phyloP scores from a whole-genome alignment of 352 stramenopile species.

The Globisporangium parvum region DNA sequence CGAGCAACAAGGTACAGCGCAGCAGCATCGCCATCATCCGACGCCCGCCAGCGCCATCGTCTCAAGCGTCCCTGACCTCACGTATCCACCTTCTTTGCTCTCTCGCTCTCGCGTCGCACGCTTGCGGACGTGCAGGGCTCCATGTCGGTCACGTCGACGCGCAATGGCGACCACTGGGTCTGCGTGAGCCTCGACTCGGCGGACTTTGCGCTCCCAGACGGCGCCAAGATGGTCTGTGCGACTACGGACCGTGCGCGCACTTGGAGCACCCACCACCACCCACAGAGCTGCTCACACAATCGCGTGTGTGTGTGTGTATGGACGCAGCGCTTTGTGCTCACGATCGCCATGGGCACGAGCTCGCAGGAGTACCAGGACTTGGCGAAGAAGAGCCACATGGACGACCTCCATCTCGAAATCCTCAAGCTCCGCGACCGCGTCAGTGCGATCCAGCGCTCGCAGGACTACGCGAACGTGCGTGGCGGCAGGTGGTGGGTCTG shows the following conservation, averaged over 20 bases:
- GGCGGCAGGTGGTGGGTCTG: too few relatives aligned
- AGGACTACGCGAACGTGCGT: slow-evolving; percentile 79
- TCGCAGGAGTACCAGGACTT: slow-evolving; percentile 76
- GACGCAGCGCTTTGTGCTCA: slow-evolving; percentile 56
- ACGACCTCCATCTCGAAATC: slow-evolving; percentile 74
- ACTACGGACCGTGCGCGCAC: too few relatives aligned
- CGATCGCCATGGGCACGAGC: slow-evolving; percentile 63
- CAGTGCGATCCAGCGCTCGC: slow-evolving; percentile 67
- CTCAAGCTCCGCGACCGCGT: slow-evolving; percentile 80
- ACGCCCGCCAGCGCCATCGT: too few relatives aligned
- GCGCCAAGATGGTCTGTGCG: slow-evolving; percentile 57
- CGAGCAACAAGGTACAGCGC: slow-evolving; percentile 37
- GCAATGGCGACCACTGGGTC: slow-evolving; percentile 67
- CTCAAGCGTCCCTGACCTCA: too few relatives aligned
- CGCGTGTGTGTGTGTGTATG: not conserved
- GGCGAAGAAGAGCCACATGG: slow-evolving; percentile 79
- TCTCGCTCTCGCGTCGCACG: not conserved
- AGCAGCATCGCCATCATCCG: too few relatives aligned
- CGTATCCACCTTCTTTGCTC: too few relatives aligned
- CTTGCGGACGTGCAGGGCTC: slow-evolving; percentile 29
- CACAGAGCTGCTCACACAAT: too few relatives aligned
- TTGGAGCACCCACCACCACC: too few relatives aligned
- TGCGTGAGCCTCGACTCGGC: slow-evolving; percentile 64
- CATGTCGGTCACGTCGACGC: slow-evolving; percentile 57
- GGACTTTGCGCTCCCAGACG: slow-evolving; percentile 52